These are phyloP conservation scores for Tylopilus subfusipes DNA, from an alignment of 768 basidiomycete genomes.

Conservation along the genomic window DNA sequence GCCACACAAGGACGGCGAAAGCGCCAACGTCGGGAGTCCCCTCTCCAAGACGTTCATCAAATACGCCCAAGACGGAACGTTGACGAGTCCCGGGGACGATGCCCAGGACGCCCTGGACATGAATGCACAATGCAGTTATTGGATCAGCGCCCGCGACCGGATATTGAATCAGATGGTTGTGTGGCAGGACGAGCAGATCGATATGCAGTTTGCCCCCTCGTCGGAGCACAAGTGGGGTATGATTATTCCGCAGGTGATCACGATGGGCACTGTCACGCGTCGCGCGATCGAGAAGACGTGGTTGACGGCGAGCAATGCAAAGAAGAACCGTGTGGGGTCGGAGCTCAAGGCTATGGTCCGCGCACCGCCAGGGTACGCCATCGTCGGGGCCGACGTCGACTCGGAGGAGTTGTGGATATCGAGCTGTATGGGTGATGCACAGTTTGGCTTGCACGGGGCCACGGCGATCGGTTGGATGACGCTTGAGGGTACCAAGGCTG, in stretches of 20 bases:
- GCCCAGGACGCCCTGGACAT: slow-evolving; percentile 85
- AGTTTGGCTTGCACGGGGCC: slow-evolving; percentile 94
- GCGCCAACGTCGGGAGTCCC: slow-evolving; percentile 92
- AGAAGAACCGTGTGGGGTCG: slow-evolving; percentile 95
- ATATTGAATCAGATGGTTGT: slow-evolving; percentile 92
- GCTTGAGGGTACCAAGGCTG: slow-evolving; percentile 91
- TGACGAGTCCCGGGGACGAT: slow-evolving; percentile 77
- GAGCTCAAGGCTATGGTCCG: slow-evolving; percentile 98
- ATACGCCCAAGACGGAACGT: slow-evolving; percentile 80
- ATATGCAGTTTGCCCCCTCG: slow-evolving; percentile 48
- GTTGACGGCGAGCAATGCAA: slow-evolving; percentile 97
- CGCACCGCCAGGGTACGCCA: slow-evolving; percentile 87
- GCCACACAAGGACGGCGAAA: slow-evolving; percentile 94
- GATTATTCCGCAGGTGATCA: slow-evolving; percentile 93
- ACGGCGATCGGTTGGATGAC: slow-evolving; percentile 99
- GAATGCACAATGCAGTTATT: slow-evolving; percentile 95
- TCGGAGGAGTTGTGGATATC: slow-evolving; percentile 99
- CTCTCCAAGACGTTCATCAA: slow-evolving; percentile 87
- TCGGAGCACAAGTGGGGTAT: slow-evolving; percentile 68
- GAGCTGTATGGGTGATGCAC: slow-evolving; percentile 96
- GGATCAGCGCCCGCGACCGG: slow-evolving; percentile 92
- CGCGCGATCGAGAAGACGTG: slow-evolving; percentile 97
- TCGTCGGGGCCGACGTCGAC: slow-evolving; percentile 98
- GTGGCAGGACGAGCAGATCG: slow-evolving; percentile 56
- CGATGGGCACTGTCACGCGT: slow-evolving; percentile 98